Evolutionary conservation across 768 basidiomycete genomes (phyloP).

Genomic region (Lenzites betulinus): DNA sequence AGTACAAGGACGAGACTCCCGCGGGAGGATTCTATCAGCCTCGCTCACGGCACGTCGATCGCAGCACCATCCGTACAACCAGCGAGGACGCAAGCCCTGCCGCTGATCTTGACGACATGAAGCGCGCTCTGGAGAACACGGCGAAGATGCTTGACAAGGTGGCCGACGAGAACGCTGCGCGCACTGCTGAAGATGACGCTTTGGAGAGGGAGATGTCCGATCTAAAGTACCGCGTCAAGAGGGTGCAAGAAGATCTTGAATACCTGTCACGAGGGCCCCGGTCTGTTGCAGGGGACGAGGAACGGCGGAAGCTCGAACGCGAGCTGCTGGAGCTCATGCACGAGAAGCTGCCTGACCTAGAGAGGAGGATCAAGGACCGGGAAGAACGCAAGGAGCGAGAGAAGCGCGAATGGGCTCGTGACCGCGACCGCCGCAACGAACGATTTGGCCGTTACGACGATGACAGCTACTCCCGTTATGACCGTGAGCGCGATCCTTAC

Average conservation of each 20-base stretch:
- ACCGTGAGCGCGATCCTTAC: constrained; percentile 38
- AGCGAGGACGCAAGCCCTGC: constrained; percentile 63
- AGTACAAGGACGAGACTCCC: constrained; percentile 68
- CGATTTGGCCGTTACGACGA: constrained; percentile 71
- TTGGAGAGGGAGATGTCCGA: constrained; percentile 91
- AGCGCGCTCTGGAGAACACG: constrained; percentile 77
- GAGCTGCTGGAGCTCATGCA: constrained; percentile 86
- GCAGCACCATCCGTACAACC: constrained; percentile 74
- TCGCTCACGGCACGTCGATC: constrained; percentile 80
- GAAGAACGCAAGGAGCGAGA: constrained; percentile 79
- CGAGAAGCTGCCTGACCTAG: constrained; percentile 88
- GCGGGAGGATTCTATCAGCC: constrained; percentile 76
- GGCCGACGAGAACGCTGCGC: constrained; percentile 58
- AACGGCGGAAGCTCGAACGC: constrained; percentile 82
- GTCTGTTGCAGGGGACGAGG: constrained; percentile 76
- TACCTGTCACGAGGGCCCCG: constrained; percentile 78
- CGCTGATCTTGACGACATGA: constrained; percentile 82
- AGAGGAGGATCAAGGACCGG: constrained; percentile 76
- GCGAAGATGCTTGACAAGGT: constrained; percentile 78
- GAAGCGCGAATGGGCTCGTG: constrained; percentile 73
- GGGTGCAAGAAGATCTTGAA: constrained; percentile 91
- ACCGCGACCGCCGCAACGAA: constrained; percentile 84
- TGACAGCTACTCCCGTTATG: constrained; percentile 43
- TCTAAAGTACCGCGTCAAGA: constrained; percentile 78
- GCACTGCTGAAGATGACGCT: constrained; percentile 82